Base-by-base conservation (phyloP, 1,284 basidiomycete genomes). In the Cutaneotrichosporon sp. region DNA sequence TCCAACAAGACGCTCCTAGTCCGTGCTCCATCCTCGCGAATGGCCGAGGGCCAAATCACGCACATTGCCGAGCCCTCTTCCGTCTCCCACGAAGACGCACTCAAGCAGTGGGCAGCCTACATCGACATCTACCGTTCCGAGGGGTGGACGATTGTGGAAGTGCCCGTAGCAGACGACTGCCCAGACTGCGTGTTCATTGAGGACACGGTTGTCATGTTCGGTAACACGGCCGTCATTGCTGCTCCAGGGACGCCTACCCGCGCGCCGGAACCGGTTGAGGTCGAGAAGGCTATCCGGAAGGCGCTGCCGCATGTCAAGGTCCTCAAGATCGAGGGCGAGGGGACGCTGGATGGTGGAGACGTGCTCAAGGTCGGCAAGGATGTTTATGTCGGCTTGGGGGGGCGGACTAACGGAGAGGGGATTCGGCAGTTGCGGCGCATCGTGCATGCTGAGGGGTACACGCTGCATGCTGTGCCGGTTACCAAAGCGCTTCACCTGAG, bases 401-500 rank as follows among this genome's bases (percentile, higher is more conserved):
- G 49, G 13, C 56, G 61, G 7, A 52, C 61, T n/a, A 62, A 62
- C 21, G 56, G 40, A n/a, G 61, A 62, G 38, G 61, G 61, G 36
- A 53, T 62, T n/a, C 26, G 38, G 5, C 61, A 62, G 61, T 56
- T 62, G 18, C 18, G 55, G 5, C 26, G 30, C 11, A 62, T 62
- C 30, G 38, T 62, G 38, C 16, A 40, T 4, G 36, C 50, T 6
- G 56, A 58, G 30, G 61, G 61, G 26, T 62, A 62, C 50, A 42
- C 40, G 9, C 36, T 58, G 18, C 50, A 58, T 14, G 38, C 56
- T 11, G 38, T 62, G 26, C 61, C 61, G 4, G 56, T 57, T 4
- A 62, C 61, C 38, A 62, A 62, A 50, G 61, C 61, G 50, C 61
- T 62, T n/a, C 61, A 62, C 50, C 56, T 62, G 18, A 62, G 61